These are phyloP conservation scores for Metarhizium rileyi DNA, from an alignment of 2,329 filamentous ascomycete species.

Conservation along the genomic window DNA sequence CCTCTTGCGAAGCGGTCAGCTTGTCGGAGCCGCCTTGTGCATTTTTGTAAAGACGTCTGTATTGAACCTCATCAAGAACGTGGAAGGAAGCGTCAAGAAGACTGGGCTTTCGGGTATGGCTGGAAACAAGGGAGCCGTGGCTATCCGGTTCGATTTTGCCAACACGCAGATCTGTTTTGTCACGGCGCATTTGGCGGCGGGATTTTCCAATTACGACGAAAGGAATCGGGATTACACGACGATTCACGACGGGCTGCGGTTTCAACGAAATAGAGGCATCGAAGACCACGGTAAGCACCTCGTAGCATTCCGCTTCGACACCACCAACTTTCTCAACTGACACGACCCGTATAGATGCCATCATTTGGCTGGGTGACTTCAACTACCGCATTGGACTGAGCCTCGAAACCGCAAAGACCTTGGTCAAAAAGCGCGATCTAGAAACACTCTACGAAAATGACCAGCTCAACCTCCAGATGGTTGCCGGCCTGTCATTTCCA, in stretches of 20 bases:
- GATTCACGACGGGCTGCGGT: conserved; percentile 77
- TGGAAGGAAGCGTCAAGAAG: conserved; percentile 94
- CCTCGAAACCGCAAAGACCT: conserved; percentile 64
- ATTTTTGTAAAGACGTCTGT: conserved; percentile 78
- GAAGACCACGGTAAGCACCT: conserved; percentile 64
- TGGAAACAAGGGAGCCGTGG: conserved; percentile 95
- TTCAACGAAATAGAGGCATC: conserved; percentile 83
- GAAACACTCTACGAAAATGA: conserved; percentile 83
- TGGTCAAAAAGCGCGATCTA: conserved; percentile 64
- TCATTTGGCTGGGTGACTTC: conserved; percentile 96
- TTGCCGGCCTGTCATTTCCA: conserved; percentile 78
- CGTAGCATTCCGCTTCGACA: background rate
- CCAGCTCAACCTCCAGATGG: conserved; percentile 94
- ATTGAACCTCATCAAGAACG: conserved; percentile 81
- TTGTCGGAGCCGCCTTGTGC: conserved; percentile 87
- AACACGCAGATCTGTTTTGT: conserved; percentile 92
- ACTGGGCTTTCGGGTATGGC: conserved; percentile 91
- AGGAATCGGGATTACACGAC: conserved; percentile 87
- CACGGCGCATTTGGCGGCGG: conserved; percentile 90
- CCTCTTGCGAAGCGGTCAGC: conserved; percentile 78
- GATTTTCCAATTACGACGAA: conserved; percentile 95
- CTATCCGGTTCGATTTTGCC: conserved; percentile 89
- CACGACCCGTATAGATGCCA: conserved; percentile 39
- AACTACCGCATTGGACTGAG: conserved; percentile 90
- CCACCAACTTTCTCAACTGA: background rate